phyloP scores from a whole-genome alignment of 768 basidiomycete genomes.

The Phylloporus sp. region DNA sequence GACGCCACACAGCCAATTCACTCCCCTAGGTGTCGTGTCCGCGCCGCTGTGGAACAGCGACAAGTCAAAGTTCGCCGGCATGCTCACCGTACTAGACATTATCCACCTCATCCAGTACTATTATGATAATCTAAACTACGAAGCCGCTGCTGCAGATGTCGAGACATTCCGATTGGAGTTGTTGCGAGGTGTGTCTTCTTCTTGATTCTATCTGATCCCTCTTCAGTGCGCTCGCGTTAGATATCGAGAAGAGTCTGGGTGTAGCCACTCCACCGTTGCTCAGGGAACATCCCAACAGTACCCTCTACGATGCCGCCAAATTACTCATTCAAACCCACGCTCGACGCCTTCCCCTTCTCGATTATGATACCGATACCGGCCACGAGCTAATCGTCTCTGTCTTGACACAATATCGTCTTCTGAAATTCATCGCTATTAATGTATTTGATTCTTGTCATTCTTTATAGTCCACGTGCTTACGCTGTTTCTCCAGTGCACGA shows the following conservation, averaged over 20 bases:
- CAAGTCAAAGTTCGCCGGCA: constrained; percentile 88
- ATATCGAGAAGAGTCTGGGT: constrained; percentile 88
- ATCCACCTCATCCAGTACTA: constrained; percentile 99
- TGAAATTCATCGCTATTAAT: constrained; percentile 98
- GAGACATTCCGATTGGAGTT: constrained; percentile 88
- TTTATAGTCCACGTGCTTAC: constrained; percentile 2
- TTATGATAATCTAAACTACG: constrained; percentile 78
- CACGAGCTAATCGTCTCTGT: constrained; percentile 96
- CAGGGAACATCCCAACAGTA: constrained; percentile 80
- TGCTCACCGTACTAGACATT: constrained; percentile 99
- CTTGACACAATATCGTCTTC: constrained; percentile 93
- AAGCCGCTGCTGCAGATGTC: constrained; percentile 84
- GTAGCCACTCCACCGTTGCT: constrained; percentile 91
- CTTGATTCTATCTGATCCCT: constrained; percentile 9
- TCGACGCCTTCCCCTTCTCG: constrained; percentile 88
- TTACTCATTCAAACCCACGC: constrained; percentile 94
- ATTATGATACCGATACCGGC: constrained; percentile 88
- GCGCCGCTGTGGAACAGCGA: constrained; percentile 98
- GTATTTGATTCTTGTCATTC: constrained; percentile 41
- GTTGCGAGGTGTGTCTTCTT: constrained; percentile 64
- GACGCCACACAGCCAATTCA: background rate
- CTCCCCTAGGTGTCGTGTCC: constrained; percentile 81
- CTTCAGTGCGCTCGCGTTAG: constrained; percentile 39
- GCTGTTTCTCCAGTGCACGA: constrained; percentile 58
- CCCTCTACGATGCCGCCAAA: constrained; percentile 87